Conservation (phyloP, 441 rosid genomes). For the Populus hybrid region DNA sequence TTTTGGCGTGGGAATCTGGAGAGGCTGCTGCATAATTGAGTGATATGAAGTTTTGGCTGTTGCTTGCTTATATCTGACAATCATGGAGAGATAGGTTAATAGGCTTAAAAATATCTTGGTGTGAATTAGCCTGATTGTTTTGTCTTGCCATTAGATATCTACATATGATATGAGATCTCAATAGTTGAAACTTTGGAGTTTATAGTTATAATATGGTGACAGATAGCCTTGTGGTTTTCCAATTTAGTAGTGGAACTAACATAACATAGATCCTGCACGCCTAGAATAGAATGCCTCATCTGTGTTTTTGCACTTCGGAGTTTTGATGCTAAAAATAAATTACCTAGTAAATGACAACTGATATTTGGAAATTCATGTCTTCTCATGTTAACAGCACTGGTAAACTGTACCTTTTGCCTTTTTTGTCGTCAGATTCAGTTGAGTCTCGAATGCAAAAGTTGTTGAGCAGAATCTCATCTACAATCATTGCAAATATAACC, state of each 20-base stretch:
- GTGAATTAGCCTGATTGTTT: neutral
- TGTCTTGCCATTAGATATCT: neutral
- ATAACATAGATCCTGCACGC: neutral
- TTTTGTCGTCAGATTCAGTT: slow-evolving; percentile 52
- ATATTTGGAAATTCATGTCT: neutral
- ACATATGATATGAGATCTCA: neutral
- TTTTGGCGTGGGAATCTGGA: neutral
- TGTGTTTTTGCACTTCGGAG: neutral
- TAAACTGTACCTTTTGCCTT: slow-evolving; percentile 10
- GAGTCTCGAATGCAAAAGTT: slow-evolving; percentile 52
- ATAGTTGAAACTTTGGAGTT: neutral
- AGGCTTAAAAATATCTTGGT: neutral
- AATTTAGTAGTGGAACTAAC: neutral
- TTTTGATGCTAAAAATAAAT: neutral
- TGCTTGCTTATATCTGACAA: neutral
- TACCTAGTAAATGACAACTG: neutral
- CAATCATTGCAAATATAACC: slow-evolving; percentile 54
- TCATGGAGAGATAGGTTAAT: neutral
- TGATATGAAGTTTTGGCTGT: neutral
- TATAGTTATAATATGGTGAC: neutral
- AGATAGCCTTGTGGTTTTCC: neutral
- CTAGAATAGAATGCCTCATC: neutral
- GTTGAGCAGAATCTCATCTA: slow-evolving; percentile 52
- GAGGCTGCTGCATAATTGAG: neutral
- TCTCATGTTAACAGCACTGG: neutral